These are phyloP conservation scores for Scutellaria barbata DNA, from an alignment of 257 asterid genomes.

Conservation along the genomic window DNA sequence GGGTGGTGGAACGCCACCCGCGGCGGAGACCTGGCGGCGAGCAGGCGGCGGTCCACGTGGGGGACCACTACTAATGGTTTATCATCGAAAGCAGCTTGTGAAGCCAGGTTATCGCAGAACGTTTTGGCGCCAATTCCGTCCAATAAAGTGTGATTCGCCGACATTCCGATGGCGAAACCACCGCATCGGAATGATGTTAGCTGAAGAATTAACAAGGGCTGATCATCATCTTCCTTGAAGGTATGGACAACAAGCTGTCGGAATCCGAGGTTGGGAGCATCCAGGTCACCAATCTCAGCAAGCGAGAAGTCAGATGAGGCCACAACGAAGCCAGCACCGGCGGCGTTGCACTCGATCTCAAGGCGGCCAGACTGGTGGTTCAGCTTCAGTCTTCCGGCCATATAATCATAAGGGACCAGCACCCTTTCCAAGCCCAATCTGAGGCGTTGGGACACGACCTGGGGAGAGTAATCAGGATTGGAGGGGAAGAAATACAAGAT, in stretches of 20 bases:
- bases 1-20: conserved; percentile 33
- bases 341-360: conserved; percentile 14
- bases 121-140: conserved; percentile 54
- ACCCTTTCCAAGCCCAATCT: too few relatives aligned
- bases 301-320: neutral
- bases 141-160: conserved; percentile 47
- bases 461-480: too few relatives aligned
- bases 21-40: conserved; percentile 43
- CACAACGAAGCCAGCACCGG: neutral
- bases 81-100: conserved; percentile 46
- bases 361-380: neutral
- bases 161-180: conserved; percentile 56
- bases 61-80: conserved; percentile 31
- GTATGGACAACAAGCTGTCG: too few relatives aligned
- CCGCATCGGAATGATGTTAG: conserved; percentile 67
- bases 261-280: too few relatives aligned
- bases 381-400: conserved; percentile 3
- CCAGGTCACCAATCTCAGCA: too few relatives aligned
- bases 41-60: conserved; percentile 39
- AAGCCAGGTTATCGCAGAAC: conserved; percentile 56
- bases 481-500: too few relatives aligned
- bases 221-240: too few relatives aligned
- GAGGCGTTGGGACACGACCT: too few relatives aligned
- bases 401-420: too few relatives aligned
- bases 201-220: conserved; percentile 27